A percentile compares a stretch with the other conserved stretches of the same genome.
Evolutionary conservation across 495 filamentous ascomycete species (phyloP).

Genomic region (Achaetomiella virescens): DNA sequence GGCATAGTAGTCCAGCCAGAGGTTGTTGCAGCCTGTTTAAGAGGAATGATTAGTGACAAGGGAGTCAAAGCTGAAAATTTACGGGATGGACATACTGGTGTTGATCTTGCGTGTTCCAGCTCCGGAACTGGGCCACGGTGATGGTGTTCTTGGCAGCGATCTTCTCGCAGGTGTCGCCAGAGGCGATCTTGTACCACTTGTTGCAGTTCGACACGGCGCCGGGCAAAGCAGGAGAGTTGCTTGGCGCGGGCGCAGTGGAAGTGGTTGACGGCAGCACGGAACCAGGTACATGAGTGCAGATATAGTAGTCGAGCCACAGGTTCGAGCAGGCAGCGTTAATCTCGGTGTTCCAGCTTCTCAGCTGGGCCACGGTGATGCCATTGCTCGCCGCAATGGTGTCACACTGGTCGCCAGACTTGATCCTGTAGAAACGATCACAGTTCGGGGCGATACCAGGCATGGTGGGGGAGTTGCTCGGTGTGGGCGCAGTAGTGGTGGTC

Average conservation of each 20-base stretch:
- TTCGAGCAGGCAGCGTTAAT: constrained; percentile 20
- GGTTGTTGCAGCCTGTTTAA: constrained; percentile 8
- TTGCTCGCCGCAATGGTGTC: constrained; percentile 26
- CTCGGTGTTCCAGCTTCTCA: constrained; percentile 34
- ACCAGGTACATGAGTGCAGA: too few species aligned
- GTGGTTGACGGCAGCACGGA: neutral
- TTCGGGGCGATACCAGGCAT: constrained; percentile 31
- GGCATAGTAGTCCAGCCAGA: constrained; percentile 14
- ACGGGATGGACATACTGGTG: too few species aligned
- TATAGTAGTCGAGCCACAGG: too few species aligned
- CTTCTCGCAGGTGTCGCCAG: constrained; percentile 37
- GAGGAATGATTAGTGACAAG: too few species aligned
- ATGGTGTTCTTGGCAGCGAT: constrained; percentile 31
- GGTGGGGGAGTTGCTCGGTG: constrained; percentile 18
- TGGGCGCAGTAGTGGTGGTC: neutral
- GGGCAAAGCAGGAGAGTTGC: constrained; percentile 26
- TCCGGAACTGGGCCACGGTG: constrained; percentile 22
- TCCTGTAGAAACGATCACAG: constrained; percentile 40
- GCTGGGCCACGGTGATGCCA: constrained; percentile 25
- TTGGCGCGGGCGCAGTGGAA: neutral
- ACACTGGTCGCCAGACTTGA: constrained; percentile 40
- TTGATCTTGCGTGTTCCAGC: constrained; percentile 38
- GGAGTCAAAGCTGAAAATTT: too few species aligned
- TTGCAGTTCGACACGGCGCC: constrained; percentile 36
- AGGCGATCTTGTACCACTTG: constrained; percentile 34